Evolutionary conservation across 257 asterid genomes (phyloP).

Genomic region (Knoxia roxburghii): DNA sequence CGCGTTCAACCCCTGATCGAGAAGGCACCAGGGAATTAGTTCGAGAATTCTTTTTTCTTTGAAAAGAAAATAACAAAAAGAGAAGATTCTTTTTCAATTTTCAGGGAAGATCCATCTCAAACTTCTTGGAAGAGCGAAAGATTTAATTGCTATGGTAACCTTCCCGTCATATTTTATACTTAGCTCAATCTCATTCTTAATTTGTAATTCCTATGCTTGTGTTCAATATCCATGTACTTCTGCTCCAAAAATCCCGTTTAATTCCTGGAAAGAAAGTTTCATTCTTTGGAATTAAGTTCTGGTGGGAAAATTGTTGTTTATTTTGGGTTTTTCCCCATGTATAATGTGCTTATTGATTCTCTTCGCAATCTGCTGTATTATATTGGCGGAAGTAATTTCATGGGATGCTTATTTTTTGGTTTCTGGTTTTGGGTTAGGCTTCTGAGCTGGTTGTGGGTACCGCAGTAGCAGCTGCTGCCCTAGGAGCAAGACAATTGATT

Average conservation of each 20-base stretch:
- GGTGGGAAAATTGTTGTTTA: too few relatives aligned
- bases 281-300: not conserved
- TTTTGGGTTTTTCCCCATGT: too few relatives aligned
- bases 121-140: not conserved
- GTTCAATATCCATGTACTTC: not conserved
- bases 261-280: too few relatives aligned
- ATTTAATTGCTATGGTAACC: constrained; percentile 1
- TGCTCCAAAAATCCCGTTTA: too few relatives aligned
- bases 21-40: too few relatives aligned
- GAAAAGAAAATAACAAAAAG: too few relatives aligned
- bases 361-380: not conserved
- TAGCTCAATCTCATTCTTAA: not conserved
- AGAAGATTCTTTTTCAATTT: too few relatives aligned
- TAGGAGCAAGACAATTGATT: constrained; percentile 47
- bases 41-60: too few relatives aligned
- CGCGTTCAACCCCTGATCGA: too few relatives aligned
- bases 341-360: not conserved
- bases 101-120: too few relatives aligned
- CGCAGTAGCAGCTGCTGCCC: constrained; percentile 56
- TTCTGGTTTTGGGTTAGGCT: constrained; percentile 28
- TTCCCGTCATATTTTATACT: not conserved
- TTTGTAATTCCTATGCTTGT: too few relatives aligned
- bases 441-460: constrained; percentile 40
- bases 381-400: not conserved
- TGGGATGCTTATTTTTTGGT: not conserved